Percentiles rank a stretch among this genome's conserved stretches.
phyloP scores from a whole-genome alignment of 306 rosid genomes.

The Cicer bijugum region DNA sequence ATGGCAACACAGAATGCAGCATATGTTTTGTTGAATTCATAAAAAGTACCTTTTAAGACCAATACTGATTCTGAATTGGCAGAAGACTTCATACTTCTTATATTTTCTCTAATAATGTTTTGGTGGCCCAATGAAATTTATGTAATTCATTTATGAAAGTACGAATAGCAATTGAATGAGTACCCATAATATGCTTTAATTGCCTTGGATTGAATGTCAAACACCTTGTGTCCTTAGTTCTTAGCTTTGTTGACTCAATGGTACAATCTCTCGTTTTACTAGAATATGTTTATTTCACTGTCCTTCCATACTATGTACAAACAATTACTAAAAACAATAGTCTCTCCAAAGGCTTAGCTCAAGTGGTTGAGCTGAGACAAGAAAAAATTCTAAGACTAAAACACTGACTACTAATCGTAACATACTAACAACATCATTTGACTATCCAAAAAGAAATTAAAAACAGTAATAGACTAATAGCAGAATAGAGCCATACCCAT shows the following conservation, averaged over 20 bases:
- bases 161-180: slow-evolving; percentile 13
- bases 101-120: not conserved
- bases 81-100: slow-evolving; percentile 13
- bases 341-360: no score
- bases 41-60: slow-evolving; percentile 17
- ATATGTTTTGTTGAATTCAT: slow-evolving; percentile 23
- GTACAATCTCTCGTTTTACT: not conserved
- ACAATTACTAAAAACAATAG: no score
- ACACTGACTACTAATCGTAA: no score
- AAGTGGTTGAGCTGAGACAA: no score
- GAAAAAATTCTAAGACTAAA: no score
- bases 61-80: not conserved
- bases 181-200: slow-evolving; percentile 26
- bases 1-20: slow-evolving; percentile 13
- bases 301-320: not conserved
- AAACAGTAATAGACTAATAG: slow-evolving; percentile 10
- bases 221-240: slow-evolving; percentile 16
- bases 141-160: slow-evolving; percentile 41
- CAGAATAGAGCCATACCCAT: slow-evolving; percentile 62
- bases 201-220: slow-evolving; percentile 24
- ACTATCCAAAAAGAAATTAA: not conserved
- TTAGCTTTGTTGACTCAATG: slow-evolving; percentile 30
- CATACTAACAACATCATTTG: no score
- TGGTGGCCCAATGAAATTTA: slow-evolving; percentile 27
- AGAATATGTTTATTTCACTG: slow-evolving; percentile 1